Conservation (phyloP, 2,329 filamentous ascomycete genomes). For the Hymenoscyphus scutula region DNA sequence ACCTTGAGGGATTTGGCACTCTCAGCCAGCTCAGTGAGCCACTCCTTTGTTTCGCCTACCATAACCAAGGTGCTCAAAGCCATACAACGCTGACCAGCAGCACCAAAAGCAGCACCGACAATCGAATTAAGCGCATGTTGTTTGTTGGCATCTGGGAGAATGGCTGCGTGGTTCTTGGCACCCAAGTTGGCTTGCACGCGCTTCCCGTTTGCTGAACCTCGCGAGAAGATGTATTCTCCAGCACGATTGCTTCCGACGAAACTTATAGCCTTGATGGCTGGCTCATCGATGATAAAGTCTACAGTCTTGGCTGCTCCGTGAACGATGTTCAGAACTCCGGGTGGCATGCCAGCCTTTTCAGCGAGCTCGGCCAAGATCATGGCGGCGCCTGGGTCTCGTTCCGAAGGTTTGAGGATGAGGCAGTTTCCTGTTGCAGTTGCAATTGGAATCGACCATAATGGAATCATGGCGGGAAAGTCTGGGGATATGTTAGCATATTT, state of each 20-base stretch:
- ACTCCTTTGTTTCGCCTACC: constrained; percentile 81
- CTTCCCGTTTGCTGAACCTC: constrained; percentile 81
- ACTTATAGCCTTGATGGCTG: constrained; percentile 79
- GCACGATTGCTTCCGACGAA: constrained; percentile 88
- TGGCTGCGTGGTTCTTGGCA: constrained; percentile 84
- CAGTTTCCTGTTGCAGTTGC: constrained; percentile 83
- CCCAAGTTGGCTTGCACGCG: constrained; percentile 85
- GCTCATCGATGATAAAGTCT: constrained; percentile 83
- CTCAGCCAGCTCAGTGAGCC: constrained; percentile 76
- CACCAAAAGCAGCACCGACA: constrained; percentile 79
- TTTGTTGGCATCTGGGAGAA: constrained; percentile 85
- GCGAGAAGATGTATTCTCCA: constrained; percentile 79
- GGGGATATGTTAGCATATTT: constrained; percentile 17
- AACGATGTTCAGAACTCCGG: constrained; percentile 78
- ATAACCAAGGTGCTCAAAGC: constrained; percentile 79
- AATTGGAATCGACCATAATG: constrained; percentile 85
- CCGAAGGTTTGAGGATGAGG: constrained; percentile 80
- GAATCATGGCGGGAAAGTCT: constrained; percentile 93
- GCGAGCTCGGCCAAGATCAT: constrained; percentile 83
- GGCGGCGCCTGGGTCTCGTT: constrained; percentile 78
- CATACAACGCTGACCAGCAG: constrained; percentile 85
- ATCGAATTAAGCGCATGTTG: constrained; percentile 85
- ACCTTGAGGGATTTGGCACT: constrained; percentile 70
- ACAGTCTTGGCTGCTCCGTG: constrained; percentile 79
- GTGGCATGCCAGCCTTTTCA: constrained; percentile 76